Evolutionary conservation across 768 basidiomycete genomes (phyloP).

Genomic region (Mycena epipterygia): DNA sequence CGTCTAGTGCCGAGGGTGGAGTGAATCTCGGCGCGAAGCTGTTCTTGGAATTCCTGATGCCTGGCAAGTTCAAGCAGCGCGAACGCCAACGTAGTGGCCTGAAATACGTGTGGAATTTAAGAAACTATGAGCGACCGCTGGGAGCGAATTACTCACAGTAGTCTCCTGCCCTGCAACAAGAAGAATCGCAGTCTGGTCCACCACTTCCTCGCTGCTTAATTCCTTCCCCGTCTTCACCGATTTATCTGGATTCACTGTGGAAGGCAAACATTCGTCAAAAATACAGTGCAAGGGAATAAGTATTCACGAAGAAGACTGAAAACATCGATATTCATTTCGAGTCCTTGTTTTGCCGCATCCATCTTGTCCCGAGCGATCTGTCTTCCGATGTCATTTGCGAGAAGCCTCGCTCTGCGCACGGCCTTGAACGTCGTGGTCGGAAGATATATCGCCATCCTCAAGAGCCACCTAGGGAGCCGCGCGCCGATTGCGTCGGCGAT

Average conservation of each 20-base stretch:
- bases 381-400: background rate
- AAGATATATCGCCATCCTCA: background rate
- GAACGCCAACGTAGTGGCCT: constrained; percentile 26
- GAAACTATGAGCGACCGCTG: background rate
- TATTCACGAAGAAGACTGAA: constrained; percentile 15
- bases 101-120: background rate
- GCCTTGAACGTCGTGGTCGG: constrained; percentile 17
- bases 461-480: background rate
- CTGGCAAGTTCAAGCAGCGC: constrained; percentile 20
- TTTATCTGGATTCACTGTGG: background rate
- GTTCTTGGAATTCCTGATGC: constrained; percentile 13
- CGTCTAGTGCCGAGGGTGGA: background rate
- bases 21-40: constrained; percentile 18
- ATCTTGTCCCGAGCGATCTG: constrained; percentile 8
- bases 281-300: background rate
- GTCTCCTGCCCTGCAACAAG: constrained; percentile 31
- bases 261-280: background rate
- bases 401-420: background rate
- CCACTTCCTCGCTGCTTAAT: constrained; percentile 22
- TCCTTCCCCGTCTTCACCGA: constrained; percentile 3
- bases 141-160: background rate
- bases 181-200: constrained; percentile 18
- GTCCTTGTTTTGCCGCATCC: background rate
- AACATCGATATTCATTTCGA: constrained; percentile 4
- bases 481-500: background rate